Percentiles rank a stretch among this genome's conserved stretches.
These are phyloP conservation scores for Scutellaria minor DNA, from an alignment of 257 asterid genomes.

Conservation along the genomic window DNA sequence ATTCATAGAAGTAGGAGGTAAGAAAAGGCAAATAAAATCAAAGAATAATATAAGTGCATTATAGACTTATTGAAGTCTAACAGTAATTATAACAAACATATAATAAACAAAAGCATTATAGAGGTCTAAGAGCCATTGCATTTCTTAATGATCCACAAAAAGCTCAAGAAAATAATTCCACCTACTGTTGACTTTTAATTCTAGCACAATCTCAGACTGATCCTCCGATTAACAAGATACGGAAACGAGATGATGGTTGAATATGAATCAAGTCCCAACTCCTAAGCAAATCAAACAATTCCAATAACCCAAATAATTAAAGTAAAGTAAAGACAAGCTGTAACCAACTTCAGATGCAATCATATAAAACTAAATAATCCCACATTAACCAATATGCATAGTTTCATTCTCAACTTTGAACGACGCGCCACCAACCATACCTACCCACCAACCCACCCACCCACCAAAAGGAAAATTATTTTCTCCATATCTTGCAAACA, in stretches of 20 bases:
- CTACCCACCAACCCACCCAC: conserved; percentile 30
- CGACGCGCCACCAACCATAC: conserved; percentile 2
- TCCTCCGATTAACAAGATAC: background rate
- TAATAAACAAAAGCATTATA: background rate
- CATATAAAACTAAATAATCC: background rate
- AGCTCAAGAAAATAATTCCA: conserved; percentile 5
- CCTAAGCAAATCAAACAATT: conserved; percentile 15
- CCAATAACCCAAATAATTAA: background rate
- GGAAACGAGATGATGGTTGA: background rate
- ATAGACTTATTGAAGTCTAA: no score
- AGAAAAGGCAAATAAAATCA: background rate
- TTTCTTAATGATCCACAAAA: conserved; percentile 7
- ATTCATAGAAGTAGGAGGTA: background rate
- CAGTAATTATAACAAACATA: background rate
- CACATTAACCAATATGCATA: background rate
- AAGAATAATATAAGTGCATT: background rate
- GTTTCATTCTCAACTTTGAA: background rate
- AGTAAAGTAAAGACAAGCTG: conserved; percentile 13
- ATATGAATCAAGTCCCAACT: background rate
- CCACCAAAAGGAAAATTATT: background rate
- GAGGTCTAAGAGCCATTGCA: background rate
- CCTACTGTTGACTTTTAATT: background rate
- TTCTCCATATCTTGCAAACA: background rate
- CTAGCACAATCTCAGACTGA: background rate
- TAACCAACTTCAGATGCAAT: background rate